Evolutionary conservation across 2,329 filamentous ascomycete species (phyloP).

Genomic region (Gaeumannomyces sp.): DNA sequence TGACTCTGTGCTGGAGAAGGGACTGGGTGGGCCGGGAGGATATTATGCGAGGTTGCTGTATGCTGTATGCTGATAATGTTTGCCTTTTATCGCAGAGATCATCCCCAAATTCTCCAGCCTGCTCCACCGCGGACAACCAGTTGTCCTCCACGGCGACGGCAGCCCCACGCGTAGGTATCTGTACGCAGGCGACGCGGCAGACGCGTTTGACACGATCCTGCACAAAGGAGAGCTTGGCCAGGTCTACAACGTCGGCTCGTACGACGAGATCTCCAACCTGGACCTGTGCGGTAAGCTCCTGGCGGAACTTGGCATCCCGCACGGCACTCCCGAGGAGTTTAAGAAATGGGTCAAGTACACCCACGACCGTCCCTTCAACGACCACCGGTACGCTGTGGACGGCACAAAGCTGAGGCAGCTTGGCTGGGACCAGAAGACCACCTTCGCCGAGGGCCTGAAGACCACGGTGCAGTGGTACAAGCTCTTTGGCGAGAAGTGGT

Average conservation of each 20-base stretch:
- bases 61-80: too few species aligned
- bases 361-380: slow-evolving; percentile 72
- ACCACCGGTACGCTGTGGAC: slow-evolving; percentile 66
- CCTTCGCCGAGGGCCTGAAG: slow-evolving; percentile 56
- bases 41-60: too few species aligned
- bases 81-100: slow-evolving; percentile 50
- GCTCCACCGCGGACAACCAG: slow-evolving; percentile 57
- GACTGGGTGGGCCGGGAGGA: too few species aligned
- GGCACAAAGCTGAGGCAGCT: slow-evolving; percentile 60
- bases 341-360: slow-evolving; percentile 67
- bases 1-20: too few species aligned
- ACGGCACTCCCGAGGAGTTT: slow-evolving; percentile 45
- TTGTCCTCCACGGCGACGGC: slow-evolving; percentile 72
- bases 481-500: slow-evolving; percentile 61
- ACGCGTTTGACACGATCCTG: slow-evolving; percentile 78
- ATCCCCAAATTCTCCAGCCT: slow-evolving; percentile 77
- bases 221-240: slow-evolving; percentile 70
- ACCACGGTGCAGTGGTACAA: slow-evolving; percentile 66
- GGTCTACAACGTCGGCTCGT: slow-evolving; percentile 76
- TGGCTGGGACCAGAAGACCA: slow-evolving; percentile 64
- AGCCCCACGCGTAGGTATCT: slow-evolving; percentile 69
- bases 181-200: slow-evolving; percentile 71
- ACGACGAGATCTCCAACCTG: slow-evolving; percentile 71
- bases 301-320: slow-evolving; percentile 51
- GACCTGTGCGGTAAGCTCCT: slow-evolving; percentile 62